Conservation (phyloP, 2,329 filamentous ascomycete species). For the Zasmidium angulare region DNA sequence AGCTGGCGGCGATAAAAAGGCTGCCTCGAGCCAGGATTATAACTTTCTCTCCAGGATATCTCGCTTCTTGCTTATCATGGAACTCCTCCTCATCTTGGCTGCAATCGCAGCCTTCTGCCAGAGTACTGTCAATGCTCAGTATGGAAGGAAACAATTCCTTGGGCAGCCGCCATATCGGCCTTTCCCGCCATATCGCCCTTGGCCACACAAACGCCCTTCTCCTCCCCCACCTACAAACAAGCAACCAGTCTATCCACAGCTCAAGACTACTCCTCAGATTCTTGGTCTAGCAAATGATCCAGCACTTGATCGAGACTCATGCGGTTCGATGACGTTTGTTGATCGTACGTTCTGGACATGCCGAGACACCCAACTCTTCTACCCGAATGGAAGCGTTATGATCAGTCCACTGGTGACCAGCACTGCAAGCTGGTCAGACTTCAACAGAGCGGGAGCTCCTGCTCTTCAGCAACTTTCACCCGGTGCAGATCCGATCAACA, state of each 20-base stretch:
- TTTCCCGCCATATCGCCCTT: background rate
- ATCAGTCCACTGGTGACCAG: constrained; percentile 1
- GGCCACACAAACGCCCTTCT: background rate
- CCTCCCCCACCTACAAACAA: background rate
- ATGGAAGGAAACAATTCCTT: background rate
- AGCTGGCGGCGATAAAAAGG: background rate
- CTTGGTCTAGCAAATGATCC: constrained; percentile 10
- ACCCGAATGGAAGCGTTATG: constrained; percentile 3
- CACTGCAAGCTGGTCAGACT: constrained; percentile 12
- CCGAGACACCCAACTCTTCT: constrained; percentile 7
- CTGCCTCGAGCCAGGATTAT: background rate
- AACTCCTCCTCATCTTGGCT: background rate
- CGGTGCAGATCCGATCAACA: background rate
- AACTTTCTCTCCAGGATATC: background rate
- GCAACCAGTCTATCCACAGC: background rate
- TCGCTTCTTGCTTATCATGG: background rate
- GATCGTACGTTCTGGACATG: constrained; percentile 13
- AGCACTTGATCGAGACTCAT: constrained; percentile 2
- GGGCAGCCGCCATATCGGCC: background rate
- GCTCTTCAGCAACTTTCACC: background rate
- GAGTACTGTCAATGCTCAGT: background rate
- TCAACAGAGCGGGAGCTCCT: background rate
- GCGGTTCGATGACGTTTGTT: constrained; percentile 4
- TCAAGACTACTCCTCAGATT: background rate
- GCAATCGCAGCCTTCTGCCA: background rate